A percentile compares a stretch with the other conserved stretches of the same genome.
Conservation (phyloP, 257 asterid genomes). For the Penstemon eatonii region DNA sequence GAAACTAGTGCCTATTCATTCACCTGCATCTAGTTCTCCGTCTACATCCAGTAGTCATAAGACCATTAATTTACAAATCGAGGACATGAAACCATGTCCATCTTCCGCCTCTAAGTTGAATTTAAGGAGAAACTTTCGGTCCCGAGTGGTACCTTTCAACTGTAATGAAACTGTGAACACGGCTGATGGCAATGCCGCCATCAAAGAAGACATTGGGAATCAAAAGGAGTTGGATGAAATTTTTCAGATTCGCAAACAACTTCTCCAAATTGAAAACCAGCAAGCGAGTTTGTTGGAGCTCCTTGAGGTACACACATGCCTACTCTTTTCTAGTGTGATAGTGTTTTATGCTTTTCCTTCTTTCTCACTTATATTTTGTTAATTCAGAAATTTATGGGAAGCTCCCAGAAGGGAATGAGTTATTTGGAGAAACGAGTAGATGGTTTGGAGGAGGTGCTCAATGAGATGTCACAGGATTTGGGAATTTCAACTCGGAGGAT, state of each 20-base stretch:
- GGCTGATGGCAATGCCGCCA: slow-evolving; percentile 14
- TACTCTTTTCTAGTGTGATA: background rate
- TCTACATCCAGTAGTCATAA: slow-evolving; percentile 44
- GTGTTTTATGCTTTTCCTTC: too few relatives aligned
- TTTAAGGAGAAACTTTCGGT: slow-evolving; percentile 32
- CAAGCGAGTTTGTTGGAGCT: slow-evolving; percentile 76
- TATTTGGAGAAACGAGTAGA: slow-evolving; percentile 72
- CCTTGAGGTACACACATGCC: slow-evolving; percentile 56
- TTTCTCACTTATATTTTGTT: background rate
- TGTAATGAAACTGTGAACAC: slow-evolving; percentile 26
- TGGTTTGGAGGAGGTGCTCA: slow-evolving; percentile 74
- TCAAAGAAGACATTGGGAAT: slow-evolving; percentile 29
- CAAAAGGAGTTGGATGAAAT: slow-evolving; percentile 60
- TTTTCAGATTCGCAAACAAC: slow-evolving; percentile 66
- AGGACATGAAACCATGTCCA: slow-evolving; percentile 37
- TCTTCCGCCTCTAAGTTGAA: slow-evolving; percentile 35
- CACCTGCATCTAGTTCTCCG: slow-evolving; percentile 42
- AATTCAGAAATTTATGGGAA: slow-evolving; percentile 73
- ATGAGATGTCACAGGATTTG: slow-evolving; percentile 66
- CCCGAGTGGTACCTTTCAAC: slow-evolving; percentile 59
- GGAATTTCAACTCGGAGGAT: slow-evolving; percentile 41
- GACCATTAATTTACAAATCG: slow-evolving; percentile 33
- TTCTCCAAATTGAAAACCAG: slow-evolving; percentile 73
- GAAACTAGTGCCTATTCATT: slow-evolving; percentile 31
- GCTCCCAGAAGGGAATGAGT: slow-evolving; percentile 74